Evolutionary conservation across 495 filamentous ascomycete species (phyloP).

Genomic region (Aspergillus egyptiacus): DNA sequence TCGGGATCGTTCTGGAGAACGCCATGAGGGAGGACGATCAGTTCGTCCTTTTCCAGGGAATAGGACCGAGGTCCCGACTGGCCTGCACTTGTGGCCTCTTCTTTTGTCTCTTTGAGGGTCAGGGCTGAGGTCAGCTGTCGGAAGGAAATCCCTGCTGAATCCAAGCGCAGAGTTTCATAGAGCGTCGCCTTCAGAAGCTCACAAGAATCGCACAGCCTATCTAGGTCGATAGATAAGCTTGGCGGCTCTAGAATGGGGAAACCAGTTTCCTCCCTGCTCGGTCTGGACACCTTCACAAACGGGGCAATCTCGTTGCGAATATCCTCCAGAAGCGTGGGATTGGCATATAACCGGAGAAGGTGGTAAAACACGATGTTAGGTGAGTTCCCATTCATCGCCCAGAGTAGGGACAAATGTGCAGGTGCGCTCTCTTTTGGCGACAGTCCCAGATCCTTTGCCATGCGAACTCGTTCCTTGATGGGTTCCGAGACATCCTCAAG

Average conservation of each 20-base stretch:
- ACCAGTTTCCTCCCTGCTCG: conserved; percentile 40
- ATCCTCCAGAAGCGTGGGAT: conserved; percentile 36
- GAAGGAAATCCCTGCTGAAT: conserved; percentile 43
- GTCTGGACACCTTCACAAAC: conserved; percentile 40
- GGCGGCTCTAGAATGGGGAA: conserved; percentile 49
- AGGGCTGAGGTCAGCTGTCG: conserved; percentile 40
- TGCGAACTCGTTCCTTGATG: conserved; percentile 38
- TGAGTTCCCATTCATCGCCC: conserved; percentile 49
- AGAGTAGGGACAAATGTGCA: conserved; percentile 41
- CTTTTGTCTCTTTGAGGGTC: conserved; percentile 37
- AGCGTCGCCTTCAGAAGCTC: conserved; percentile 49
- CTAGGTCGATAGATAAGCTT: conserved; percentile 40
- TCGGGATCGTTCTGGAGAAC: conserved; percentile 44
- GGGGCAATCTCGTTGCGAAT: conserved; percentile 49
- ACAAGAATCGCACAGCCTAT: conserved; percentile 41
- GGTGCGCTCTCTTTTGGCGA: conserved; percentile 29
- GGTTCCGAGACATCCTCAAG: conserved; percentile 48
- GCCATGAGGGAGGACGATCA: conserved; percentile 44
- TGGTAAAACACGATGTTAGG: conserved; percentile 53
- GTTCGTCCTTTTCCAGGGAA: conserved; percentile 43
- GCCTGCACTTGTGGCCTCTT: conserved; percentile 28
- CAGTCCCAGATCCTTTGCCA: conserved; percentile 30
- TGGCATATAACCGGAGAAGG: conserved; percentile 47
- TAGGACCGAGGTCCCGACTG: conserved; percentile 33
- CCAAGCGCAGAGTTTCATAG: conserved; percentile 49